A percentile compares a stretch with the other conserved stretches of the same genome.
phyloP scores from a whole-genome alignment of 805 yeast genomes.

The Kodamaea neixiangensis region DNA sequence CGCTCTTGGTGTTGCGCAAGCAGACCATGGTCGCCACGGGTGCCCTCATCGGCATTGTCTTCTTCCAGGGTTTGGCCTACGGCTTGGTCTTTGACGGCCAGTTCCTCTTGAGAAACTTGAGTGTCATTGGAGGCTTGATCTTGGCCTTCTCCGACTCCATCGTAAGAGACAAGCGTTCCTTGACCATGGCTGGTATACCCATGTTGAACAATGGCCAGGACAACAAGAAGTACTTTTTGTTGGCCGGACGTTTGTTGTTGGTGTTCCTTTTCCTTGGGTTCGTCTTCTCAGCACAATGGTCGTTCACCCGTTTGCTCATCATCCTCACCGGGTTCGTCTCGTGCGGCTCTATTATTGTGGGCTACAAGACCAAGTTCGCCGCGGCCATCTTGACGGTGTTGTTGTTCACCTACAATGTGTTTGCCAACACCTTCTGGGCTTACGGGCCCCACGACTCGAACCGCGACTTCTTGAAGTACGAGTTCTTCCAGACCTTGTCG shows the following conservation, averaged over 20 bases:
- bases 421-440: conserved; percentile 88
- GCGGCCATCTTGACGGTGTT: conserved; percentile 71
- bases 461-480: conserved; percentile 89
- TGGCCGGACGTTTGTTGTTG: conserved; percentile 86
- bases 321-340: conserved; percentile 69
- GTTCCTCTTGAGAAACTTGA: conserved; percentile 82
- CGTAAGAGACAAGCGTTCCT: conserved; percentile 69
- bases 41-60: conserved; percentile 66
- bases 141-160: conserved; percentile 85
- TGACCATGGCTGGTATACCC: conserved; percentile 74
- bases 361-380: conserved; percentile 88
- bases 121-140: conserved; percentile 89
- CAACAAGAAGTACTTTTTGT: conserved; percentile 73
- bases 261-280: conserved; percentile 85
- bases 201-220: conserved; percentile 65
- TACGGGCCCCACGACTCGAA: conserved; percentile 67
- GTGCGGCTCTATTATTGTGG: conserved; percentile 80
- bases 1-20: conserved; percentile 67
- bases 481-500: conserved; percentile 90
- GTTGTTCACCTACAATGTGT: conserved; percentile 72
- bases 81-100: conserved; percentile 81
- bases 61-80: conserved; percentile 83
- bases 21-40: conserved; percentile 70
- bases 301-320: conserved; percentile 60
- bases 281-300: conserved; percentile 74